Conservation (phyloP, 1,284 basidiomycete genomes). For the Mycena sp. region DNA sequence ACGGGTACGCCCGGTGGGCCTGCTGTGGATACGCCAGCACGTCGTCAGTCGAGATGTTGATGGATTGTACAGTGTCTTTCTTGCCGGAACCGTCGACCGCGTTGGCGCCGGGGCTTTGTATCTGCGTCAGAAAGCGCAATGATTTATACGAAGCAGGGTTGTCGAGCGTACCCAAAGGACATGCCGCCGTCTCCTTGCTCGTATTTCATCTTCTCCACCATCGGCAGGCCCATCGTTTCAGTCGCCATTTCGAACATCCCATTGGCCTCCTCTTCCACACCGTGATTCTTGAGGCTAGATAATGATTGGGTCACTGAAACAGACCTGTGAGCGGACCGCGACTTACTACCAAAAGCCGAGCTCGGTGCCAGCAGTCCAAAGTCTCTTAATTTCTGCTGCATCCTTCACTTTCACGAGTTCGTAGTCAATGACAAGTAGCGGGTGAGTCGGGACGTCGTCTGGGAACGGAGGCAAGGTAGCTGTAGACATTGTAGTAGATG, state of each 20-base stretch:
- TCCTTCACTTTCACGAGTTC: slow-evolving; percentile 1
- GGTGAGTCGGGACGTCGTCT: not conserved
- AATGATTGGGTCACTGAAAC: not conserved
- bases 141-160: not conserved
- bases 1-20: slow-evolving; percentile 55
- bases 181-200: slow-evolving; percentile 72
- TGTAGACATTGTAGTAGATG: too few species aligned
- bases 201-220: slow-evolving; percentile 70
- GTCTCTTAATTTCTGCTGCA: not conserved
- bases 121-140: slow-evolving; percentile 37
- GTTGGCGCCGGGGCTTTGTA: slow-evolving; percentile 63
- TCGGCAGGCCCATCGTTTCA: slow-evolving; percentile 64
- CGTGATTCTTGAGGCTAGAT: slow-evolving; percentile 70
- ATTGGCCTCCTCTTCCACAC: slow-evolving; percentile 59
- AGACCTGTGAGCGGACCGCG: not conserved
- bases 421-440: slow-evolving; percentile 10
- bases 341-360: slow-evolving; percentile 25
- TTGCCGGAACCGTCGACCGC: slow-evolving; percentile 57
- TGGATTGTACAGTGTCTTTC: slow-evolving; percentile 58
- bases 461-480: slow-evolving; percentile 9
- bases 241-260: slow-evolving; percentile 70
- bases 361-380: slow-evolving; percentile 5
- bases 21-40: slow-evolving; percentile 54
- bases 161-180: slow-evolving; percentile 62
- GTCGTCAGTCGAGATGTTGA: slow-evolving; percentile 64